Conservation (phyloP, 768 basidiomycete species). For the Cytidiella melzeri region DNA sequence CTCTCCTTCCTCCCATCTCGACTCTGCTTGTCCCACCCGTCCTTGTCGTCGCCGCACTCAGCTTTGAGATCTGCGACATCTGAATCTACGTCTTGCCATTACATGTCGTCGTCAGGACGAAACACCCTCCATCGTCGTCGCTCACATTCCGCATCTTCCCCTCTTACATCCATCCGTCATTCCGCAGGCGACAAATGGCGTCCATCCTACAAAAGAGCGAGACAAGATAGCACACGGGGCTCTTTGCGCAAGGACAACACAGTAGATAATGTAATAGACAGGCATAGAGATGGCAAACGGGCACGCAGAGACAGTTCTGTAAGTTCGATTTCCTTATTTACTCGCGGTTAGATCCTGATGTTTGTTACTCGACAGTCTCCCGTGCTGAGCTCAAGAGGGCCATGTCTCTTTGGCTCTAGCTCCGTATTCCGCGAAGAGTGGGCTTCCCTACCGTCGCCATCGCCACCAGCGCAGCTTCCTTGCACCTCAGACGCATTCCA, state of each 20-base stretch:
- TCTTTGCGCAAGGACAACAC: constrained; percentile 29
- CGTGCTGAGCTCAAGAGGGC: neutral
- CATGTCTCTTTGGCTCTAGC: constrained; percentile 12
- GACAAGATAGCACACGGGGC: constrained; percentile 32
- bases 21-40: constrained; percentile 1
- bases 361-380: constrained; percentile 1
- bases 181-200: constrained; percentile 36
- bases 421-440: constrained; percentile 16
- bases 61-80: too few relatives aligned
- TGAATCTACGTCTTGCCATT: constrained; percentile 5
- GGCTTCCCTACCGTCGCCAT: constrained; percentile 9
- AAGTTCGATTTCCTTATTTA: constrained; percentile 19
- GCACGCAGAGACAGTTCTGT: constrained; percentile 45
- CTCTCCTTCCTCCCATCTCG: too few relatives aligned
- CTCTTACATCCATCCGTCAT: constrained; percentile 30
- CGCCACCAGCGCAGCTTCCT: constrained; percentile 13
- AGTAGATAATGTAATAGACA: constrained; percentile 36
- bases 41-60: neutral
- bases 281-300: constrained; percentile 50
- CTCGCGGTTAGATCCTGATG: neutral
- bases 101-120: constrained; percentile 31
- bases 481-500: constrained; percentile 29
- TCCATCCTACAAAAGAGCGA: constrained; percentile 43
- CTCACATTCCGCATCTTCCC: constrained; percentile 45
- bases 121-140: constrained; percentile 37